phyloP scores from a whole-genome alignment of 2,329 filamentous ascomycete species.

The Fusarium sp. region DNA sequence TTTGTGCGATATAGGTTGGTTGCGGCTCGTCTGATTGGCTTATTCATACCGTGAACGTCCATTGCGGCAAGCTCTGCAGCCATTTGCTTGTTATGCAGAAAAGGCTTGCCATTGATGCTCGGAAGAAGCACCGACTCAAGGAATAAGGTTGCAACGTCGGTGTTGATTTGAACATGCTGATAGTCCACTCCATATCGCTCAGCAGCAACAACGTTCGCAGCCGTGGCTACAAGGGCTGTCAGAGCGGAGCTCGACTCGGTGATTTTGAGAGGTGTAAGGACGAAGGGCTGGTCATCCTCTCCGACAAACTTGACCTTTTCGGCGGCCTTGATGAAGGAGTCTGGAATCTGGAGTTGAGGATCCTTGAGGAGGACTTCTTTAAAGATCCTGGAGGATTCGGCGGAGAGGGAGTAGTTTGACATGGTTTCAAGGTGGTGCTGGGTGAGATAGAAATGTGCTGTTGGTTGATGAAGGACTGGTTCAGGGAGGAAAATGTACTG shows the following conservation, averaged over 20 bases:
- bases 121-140: slow-evolving; percentile 3
- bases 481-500: too few relatives aligned
- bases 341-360: not conserved
- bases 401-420: not conserved
- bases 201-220: not conserved
- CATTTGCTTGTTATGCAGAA: not conserved
- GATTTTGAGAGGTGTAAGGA: slow-evolving; percentile 7
- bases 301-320: slow-evolving; percentile 1
- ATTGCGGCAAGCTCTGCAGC: not conserved
- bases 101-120: not conserved
- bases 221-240: not conserved
- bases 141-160: not conserved
- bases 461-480: too few relatives aligned
- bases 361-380: not conserved
- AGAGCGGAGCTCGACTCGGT: not conserved
- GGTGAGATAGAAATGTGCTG: too few relatives aligned
- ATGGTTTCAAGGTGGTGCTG: not conserved
- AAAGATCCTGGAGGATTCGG: not conserved
- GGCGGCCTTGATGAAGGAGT: not conserved
- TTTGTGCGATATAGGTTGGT: slow-evolving; percentile 3
- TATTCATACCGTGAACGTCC: not conserved
- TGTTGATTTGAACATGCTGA: not conserved
- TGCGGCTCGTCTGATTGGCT: not conserved
- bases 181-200: not conserved
- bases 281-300: slow-evolving; percentile 1